Conservation (phyloP, 495 filamentous ascomycete species). For the Hypoxylon crocopeplum region DNA sequence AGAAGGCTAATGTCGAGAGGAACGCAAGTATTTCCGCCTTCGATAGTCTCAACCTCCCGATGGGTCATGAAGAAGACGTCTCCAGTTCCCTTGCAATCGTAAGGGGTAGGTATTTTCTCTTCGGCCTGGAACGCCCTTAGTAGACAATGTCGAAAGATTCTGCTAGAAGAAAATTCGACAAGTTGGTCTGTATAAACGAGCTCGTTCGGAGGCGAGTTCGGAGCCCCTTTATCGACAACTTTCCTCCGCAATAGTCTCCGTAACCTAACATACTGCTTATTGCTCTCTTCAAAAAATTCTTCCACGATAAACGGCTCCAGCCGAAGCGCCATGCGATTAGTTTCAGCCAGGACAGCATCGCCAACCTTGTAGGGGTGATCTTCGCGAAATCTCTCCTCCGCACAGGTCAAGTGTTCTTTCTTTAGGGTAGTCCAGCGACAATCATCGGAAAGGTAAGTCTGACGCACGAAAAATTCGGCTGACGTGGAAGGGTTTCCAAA, state of each 20-base stretch:
- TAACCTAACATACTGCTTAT: constrained; percentile 45
- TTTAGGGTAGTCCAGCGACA: constrained; percentile 59
- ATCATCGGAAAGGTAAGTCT: constrained; percentile 64
- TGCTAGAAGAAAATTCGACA: constrained; percentile 43
- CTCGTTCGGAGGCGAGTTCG: constrained; percentile 64
- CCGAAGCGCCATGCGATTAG: constrained; percentile 19
- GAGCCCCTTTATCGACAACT: constrained; percentile 45
- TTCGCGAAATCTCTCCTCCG: constrained; percentile 26
- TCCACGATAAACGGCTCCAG: constrained; percentile 66
- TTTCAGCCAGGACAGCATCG: constrained; percentile 61
- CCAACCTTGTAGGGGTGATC: constrained; percentile 49
- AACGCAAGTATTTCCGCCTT: constrained; percentile 10
- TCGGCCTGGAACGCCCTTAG: constrained; percentile 59
- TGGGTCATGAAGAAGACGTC: constrained; percentile 68
- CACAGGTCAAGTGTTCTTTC: constrained; percentile 52
- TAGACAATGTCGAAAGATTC: constrained; percentile 62
- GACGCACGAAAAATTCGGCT: constrained; percentile 68
- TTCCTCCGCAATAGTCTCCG: constrained; percentile 54
- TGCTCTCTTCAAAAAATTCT: constrained; percentile 45
- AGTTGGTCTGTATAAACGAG: constrained; percentile 63
- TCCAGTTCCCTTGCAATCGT: constrained; percentile 65
- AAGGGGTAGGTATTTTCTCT: constrained; percentile 63
- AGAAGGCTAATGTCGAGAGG: constrained; percentile 41
- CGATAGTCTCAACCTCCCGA: constrained; percentile 27
- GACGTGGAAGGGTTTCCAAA: constrained; percentile 51